These are phyloP conservation scores for Ulota crispa DNA, from an alignment of 225 moss, liverwort and hornwort species.

Conservation along the genomic window DNA sequence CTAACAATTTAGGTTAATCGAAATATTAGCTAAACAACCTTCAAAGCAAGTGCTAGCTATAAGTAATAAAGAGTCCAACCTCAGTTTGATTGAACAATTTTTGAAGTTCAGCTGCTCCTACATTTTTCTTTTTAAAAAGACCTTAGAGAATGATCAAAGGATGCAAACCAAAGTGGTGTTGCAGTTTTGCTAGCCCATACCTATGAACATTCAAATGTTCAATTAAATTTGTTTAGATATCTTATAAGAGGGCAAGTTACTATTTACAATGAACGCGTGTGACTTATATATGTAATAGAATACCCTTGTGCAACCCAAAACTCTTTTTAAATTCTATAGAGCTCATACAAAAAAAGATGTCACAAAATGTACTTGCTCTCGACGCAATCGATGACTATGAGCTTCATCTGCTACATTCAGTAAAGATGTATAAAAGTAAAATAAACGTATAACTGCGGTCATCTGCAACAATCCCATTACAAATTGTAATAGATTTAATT, in stretches of 20 bases:
- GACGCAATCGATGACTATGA: slow-evolving; percentile 86
- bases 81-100: slow-evolving; percentile 71
- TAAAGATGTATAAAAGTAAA: slow-evolving; percentile 89
- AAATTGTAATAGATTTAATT: neutral
- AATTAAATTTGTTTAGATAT: neutral
- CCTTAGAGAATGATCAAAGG: slow-evolving; percentile 87
- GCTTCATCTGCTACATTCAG: slow-evolving; percentile 98
- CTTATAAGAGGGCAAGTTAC: neutral
- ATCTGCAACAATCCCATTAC: slow-evolving; percentile 54
- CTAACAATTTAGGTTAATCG: neutral
- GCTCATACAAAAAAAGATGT: neutral
- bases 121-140: slow-evolving; percentile 73
- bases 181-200: slow-evolving; percentile 94
- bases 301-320: neutral
- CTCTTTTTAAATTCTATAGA: slow-evolving; percentile 3
- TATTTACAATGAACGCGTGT: neutral
- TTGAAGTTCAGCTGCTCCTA: slow-evolving; percentile 77
- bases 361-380: slow-evolving; percentile 68
- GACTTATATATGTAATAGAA: neutral
- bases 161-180: slow-evolving; percentile 90
- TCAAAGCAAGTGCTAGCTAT: neutral
- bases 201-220: slow-evolving; percentile 38
- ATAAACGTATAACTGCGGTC: slow-evolving; percentile 79
- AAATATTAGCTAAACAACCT: neutral
- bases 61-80: slow-evolving; percentile 43